Evolutionary conservation across 495 filamentous ascomycete species (phyloP), one percentile per base, ranked within the genome.

Genomic region (Extremus antarcticus): DNA sequence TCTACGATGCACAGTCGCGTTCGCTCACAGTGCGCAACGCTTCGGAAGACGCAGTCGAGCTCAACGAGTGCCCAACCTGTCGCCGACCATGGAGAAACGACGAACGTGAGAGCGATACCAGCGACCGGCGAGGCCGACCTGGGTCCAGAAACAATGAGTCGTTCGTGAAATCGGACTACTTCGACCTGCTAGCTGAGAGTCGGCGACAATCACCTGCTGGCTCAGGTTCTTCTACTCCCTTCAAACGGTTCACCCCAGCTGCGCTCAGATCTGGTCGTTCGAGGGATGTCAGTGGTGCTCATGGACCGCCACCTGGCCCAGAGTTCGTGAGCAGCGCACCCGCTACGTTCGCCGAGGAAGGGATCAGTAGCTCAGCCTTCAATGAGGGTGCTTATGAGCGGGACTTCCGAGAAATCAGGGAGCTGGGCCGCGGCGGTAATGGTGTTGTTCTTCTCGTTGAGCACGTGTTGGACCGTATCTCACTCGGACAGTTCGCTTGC

Each of bases 391-490:
- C 95, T 65, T 97, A 96, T 71, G 82, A 84, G 53, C 83, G 76
- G 41, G 95, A 94, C 73, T 98, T 97, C 67, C 81, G 88, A 3
- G 87, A 88, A 60, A 87, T 97, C 63, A 76, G 76, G 9, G 83
- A 89, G 63, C 76, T 98, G 3, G 92, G 92, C 15, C 80, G 84
- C 64, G 92, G 92, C 10, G 92, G 92, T 2, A 96, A 95, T 62
- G 92, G 92, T 0, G 90, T 97, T 35, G 92, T 98, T 1, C 65
- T 98, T 53, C 76, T 96, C 11, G 94, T 98, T 11, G 82, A 83
- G 45, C 92, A 98, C 71, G 73, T 95, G 51, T 76, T 98, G 50
- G 92, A 95, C 66, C 81, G 86, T 7, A 89, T 95, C 32, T 76
- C 80, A 15, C 79, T 97, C 4, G 92, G 86, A 0, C 79, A 94